Evolutionary conservation across 139 green algal genomes (phyloP).

Genomic region (Ulvella scutata): DNA sequence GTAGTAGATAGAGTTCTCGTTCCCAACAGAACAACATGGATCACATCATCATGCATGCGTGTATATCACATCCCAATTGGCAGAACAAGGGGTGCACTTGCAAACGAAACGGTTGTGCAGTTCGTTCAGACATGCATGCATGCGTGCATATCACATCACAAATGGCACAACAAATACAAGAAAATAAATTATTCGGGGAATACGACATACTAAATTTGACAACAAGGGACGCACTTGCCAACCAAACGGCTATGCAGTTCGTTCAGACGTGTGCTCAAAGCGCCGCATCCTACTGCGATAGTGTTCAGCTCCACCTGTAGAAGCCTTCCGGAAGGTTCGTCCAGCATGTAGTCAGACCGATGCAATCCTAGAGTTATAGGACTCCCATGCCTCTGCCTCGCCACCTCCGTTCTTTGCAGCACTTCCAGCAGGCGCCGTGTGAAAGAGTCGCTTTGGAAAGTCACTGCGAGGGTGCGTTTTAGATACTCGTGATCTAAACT

Average conservation of each 20-base stretch:
- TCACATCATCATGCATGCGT: too few relatives aligned
- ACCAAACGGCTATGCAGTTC: too few relatives aligned
- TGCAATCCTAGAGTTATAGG: conserved; percentile 50
- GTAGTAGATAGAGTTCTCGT: too few relatives aligned
- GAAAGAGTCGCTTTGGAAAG: conserved; percentile 67
- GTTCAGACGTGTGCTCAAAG: conserved; percentile 7
- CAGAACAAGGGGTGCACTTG: too few relatives aligned
- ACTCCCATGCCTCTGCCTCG: background rate
- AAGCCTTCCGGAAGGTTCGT: conserved; percentile 57
- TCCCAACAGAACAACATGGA: too few relatives aligned
- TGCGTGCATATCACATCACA: too few relatives aligned
- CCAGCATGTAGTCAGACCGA: conserved; percentile 96
- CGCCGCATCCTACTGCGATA: conserved; percentile 87
- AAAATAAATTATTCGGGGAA: background rate
- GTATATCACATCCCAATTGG: too few relatives aligned
- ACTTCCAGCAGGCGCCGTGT: conserved; percentile 47
- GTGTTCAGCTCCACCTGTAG: conserved; percentile 98
- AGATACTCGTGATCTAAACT: conserved; percentile 62
- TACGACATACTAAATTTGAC: too few relatives aligned
- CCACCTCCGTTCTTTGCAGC: conserved; percentile 8
- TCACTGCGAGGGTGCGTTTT: conserved; percentile 30
- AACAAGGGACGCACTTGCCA: too few relatives aligned
- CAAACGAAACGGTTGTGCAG: too few relatives aligned
- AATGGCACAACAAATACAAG: too few relatives aligned
- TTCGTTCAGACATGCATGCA: too few relatives aligned